phyloP scores from a whole-genome alignment of 331 rosid genomes.

The Pyracantha coccinea region DNA sequence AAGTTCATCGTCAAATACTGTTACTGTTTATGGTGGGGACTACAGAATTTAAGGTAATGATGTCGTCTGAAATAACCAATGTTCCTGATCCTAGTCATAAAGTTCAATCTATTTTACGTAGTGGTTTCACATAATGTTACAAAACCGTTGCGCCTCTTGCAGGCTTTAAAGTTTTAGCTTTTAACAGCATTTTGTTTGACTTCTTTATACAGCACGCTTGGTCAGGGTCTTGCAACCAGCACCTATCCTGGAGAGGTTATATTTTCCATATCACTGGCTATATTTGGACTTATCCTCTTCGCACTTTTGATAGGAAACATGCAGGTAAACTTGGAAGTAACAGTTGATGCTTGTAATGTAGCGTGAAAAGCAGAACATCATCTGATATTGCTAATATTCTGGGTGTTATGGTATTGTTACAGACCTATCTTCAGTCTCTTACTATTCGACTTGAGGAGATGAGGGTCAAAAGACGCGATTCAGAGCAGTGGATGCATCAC shows the following conservation, averaged over 20 bases:
- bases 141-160: too few relatives aligned
- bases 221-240: constrained; percentile 97
- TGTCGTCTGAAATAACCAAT: neutral
- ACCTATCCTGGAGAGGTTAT: constrained; percentile 86
- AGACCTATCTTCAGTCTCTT: constrained; percentile 99
- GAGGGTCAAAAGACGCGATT: constrained; percentile 98
- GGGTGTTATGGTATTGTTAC: constrained; percentile 28
- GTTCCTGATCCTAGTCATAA: neutral
- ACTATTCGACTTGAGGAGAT: constrained; percentile 97
- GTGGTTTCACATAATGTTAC: neutral
- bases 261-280: constrained; percentile 87
- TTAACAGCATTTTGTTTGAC: constrained; percentile 6
- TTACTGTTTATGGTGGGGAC: constrained; percentile 99
- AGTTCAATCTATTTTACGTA: neutral
- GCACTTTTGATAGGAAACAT: constrained; percentile 98
- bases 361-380: neutral
- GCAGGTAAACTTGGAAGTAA: constrained; percentile 64
- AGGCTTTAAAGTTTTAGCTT: neutral
- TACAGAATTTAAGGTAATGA: constrained; percentile 82
- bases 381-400: constrained; percentile 14
- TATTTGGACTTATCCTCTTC: constrained; percentile 88
- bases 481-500: constrained; percentile 99
- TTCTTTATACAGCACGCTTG: constrained; percentile 74
- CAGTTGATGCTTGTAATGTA: neutral
- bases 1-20: constrained; percentile 71